Base-by-base conservation (phyloP, 139 green algal species). In the Chlorella ohadii region DNA sequence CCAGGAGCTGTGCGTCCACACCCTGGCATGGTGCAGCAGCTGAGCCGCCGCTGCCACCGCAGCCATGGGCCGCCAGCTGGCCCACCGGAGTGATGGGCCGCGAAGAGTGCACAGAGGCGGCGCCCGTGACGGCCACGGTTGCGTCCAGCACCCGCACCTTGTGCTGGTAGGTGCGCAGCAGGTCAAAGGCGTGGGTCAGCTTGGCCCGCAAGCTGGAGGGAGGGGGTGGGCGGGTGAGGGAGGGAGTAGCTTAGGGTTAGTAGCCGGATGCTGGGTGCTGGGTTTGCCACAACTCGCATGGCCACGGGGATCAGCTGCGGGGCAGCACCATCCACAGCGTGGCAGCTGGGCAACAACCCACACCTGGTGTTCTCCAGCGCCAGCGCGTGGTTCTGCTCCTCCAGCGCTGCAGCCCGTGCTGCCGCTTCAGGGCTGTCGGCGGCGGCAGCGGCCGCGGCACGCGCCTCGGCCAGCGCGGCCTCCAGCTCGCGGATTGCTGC, bases 151-250 rank as follows among this genome's bases (percentile, higher is more conserved):
- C 66, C 15, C 80, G 55, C 28, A 55, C 55, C 61, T 87, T 87
- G 71, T 86, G 82, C 63, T 89, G 87, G 76, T 89, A 91, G 1
- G 63, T 74, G 9, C 81, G 80, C 75, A 91, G 61, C 76, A 91
- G 76, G 41, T 77, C 85, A 41, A 91, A 81, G 38, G 84, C 84
- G 57, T 87, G 83, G 11, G 72, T 66, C 34, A 90, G 79, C 79
- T 90, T 88, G 41, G 83, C 39, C 2, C 81, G 74, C 33, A 90
- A 74, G 64, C 84, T 90, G 75, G 47, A 82, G 25, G 20, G 31
- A 39, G 17, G n/a, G 15, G 33, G 33, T 39, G n/a, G 72, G 13
- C 11, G 41, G 23, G 39, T 57, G 38, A 19, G 23, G 17, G 25
- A 6, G 39, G 25, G 41, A 36, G 39, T 28, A n/a, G 39, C 22